Evolutionary conservation across 768 basidiomycete species (phyloP), one percentile per base, ranked within the genome.

Genomic region (Boletus subparvulus): DNA sequence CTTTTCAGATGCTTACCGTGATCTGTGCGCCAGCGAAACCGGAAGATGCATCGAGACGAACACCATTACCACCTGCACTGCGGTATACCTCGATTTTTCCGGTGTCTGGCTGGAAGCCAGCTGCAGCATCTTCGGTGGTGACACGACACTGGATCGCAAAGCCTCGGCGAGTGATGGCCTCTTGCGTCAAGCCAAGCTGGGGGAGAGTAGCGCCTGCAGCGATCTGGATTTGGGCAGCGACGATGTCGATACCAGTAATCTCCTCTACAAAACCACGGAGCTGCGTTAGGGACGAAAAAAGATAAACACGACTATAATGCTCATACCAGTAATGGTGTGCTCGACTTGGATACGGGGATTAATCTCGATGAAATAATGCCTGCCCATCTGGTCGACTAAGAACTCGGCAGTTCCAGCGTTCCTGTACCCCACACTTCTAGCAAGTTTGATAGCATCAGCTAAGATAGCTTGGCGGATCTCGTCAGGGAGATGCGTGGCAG

Each of bases 291-390:
- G 28, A 37, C 28, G 19, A 43, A 24, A 33, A 13, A 26, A 13
- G 37, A 42, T 16, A 16, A 49, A 44, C 41, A 30, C 17, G 54
- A 2, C 4, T 13, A 32, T n/a, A 35, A 33, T 17, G 54, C 40
- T 71, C 77, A 50, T 62, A 92, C 94, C 94, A 58, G 97, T 98
- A 72, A 98, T 98, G 54, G 97, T 98, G 75, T 98, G 97, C 71
- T 98, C 97, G 75, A 99, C 97, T 74, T 99, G 97, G 67, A 99
- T 98, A 77, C 97, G 94, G 32, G 97, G 94, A 75, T 98, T 98
- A 66, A 99, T 98, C 76, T 99, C 97, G 68, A 99, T 98, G 78
- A 99, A 98, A 76, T 98, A 98, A 75, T 97, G 94, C 64, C 94
- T 83, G 65, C 92, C 94, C 80, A 90, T 85, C 70, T 94, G 91